Percentiles rank a stretch among this genome's conserved stretches.
Conservation (phyloP, 1,139 yeast species). For the Groenewaldozyma sp. region DNA sequence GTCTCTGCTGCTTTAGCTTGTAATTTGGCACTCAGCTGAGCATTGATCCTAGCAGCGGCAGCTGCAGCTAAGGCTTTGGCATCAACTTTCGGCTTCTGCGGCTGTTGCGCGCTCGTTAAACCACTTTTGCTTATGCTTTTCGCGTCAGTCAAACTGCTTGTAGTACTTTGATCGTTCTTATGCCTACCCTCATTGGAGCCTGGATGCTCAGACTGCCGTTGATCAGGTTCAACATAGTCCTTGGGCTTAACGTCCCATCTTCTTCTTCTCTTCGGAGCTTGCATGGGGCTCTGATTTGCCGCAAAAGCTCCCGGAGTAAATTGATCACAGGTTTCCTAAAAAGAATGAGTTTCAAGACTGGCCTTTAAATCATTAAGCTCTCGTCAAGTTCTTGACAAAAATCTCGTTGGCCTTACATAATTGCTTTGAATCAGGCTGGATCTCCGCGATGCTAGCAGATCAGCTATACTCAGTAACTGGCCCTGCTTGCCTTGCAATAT, state of each 20-base stretch:
- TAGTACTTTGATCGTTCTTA: not conserved
- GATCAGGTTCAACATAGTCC: not conserved
- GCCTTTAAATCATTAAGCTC: no score
- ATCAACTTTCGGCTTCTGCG: slow-evolving; percentile 15
- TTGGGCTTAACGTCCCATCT: slow-evolving; percentile 2
- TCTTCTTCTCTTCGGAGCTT: no score
- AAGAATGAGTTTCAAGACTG: no score
- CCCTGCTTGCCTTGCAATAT: no score
- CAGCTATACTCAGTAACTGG: no score
- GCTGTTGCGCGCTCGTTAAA: not conserved
- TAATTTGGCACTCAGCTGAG: slow-evolving; percentile 17
- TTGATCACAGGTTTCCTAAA: no score
- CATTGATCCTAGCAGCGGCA: slow-evolving; percentile 30
- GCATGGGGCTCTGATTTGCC: no score
- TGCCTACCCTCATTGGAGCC: not conserved
- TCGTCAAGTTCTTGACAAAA: no score
- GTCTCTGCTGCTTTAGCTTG: not conserved
- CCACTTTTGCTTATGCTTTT: not conserved
- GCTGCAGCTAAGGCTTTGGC: slow-evolving; percentile 27
- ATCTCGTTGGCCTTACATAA: no score
- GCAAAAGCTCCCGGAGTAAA: no score
- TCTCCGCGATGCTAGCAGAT: no score
- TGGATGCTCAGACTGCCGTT: not conserved
- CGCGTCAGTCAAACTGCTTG: not conserved
- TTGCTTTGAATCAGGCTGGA: no score